Conservation (phyloP, 1,139 yeast genomes). For the Arxiozyma heterogenica region DNA sequence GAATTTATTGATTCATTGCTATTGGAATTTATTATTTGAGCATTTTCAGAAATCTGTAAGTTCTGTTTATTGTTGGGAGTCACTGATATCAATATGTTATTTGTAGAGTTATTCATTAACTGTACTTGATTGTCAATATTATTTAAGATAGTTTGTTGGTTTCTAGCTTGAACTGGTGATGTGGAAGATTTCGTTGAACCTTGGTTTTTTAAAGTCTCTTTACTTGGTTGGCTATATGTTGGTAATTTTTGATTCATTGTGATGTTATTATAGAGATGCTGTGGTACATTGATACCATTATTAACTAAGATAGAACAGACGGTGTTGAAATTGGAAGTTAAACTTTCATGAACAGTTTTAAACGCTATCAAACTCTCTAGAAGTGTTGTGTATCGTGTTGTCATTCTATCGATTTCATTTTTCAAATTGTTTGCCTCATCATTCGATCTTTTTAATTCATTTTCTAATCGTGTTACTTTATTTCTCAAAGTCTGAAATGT, state of each 20-base stretch:
- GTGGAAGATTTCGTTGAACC: neutral
- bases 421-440: slow-evolving; percentile 36
- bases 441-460: slow-evolving; percentile 37
- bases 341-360: slow-evolving; percentile 48
- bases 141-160: neutral
- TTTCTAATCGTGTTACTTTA: slow-evolving; percentile 33
- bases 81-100: neutral
- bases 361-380: slow-evolving; percentile 51
- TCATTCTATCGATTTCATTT: slow-evolving; percentile 38
- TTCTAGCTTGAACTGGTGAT: neutral
- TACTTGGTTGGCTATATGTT: slow-evolving; percentile 14
- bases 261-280: slow-evolving; percentile 22
- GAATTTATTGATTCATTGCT: neutral
- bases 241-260: slow-evolving; percentile 27
- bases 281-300: slow-evolving; percentile 59
- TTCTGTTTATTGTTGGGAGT: neutral
- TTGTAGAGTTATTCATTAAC: neutral
- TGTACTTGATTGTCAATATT: neutral
- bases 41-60: neutral
- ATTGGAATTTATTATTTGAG: neutral
- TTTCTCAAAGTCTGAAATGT: slow-evolving; percentile 23
- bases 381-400: slow-evolving; percentile 54
- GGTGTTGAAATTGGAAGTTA: slow-evolving; percentile 42
- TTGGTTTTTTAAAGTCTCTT: neutral
- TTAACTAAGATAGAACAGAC: slow-evolving; percentile 43